Evolutionary conservation across 2,329 filamentous ascomycete species (phyloP), one percentile per base, ranked within the genome.

Genomic region (Apiospora kogelbergensis): DNA sequence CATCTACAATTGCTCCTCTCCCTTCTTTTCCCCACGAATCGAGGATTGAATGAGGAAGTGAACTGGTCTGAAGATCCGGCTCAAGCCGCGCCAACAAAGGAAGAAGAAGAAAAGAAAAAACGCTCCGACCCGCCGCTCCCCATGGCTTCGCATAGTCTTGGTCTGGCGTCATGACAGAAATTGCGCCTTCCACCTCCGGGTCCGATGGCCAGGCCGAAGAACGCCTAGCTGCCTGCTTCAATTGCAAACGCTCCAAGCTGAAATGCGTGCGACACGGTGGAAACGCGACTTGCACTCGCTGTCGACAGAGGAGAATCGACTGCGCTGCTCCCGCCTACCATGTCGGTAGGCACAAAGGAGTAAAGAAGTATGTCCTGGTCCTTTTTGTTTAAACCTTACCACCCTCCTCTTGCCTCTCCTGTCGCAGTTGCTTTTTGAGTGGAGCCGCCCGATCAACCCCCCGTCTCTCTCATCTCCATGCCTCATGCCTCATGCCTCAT

Each of bases 251-350:
- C 66, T 79, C 77, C 3, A 79, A 79, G 68, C 68, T 79, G 66
- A 79, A 78, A 68, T 79, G 77, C 67, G 76, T 79, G 42, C 74
- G 77, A 6, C 69, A 76, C 40, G 72, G 70, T 30, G 76, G 77
- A 33, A 75, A 73, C 5, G 60, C 73, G 2, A 75, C 74, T n/a
- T 79, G 77, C 70, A 74, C 75, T 7, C 73, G 77, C 41, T 79
- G 77, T 68, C 74, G 72, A 5, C 75, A 77, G 70, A 76, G 77
- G 67, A 72, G 73, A 10, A 76, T 79, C 17, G 88, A 92, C 70
- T 93, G 91, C 76, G 81, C 92, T 6, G 88, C 92, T 2, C 91
- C 86, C n/a, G 87, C 87, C n/a, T 92, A 93, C 75, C 90, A 93
- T 71, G 86, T 92, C 4, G 91, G 91, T 9, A 84, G 91, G 65